A percentile compares a stretch with the other conserved stretches of the same genome.
Evolutionary conservation across 495 filamentous ascomycete genomes (phyloP).

Genomic region (Achaetomiella virescens): DNA sequence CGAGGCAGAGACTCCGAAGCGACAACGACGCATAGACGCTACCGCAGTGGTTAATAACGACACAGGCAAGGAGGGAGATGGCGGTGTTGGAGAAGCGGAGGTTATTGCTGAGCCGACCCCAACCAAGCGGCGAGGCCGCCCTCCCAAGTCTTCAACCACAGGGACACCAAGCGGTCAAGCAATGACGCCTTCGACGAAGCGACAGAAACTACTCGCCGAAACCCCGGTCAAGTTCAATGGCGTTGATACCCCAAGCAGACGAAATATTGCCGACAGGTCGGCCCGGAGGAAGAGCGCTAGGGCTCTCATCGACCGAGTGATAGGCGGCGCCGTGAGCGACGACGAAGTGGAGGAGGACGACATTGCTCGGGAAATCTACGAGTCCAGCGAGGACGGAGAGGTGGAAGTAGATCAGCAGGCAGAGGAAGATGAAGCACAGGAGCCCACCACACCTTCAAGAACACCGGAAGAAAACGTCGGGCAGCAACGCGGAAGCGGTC

Average conservation of each 20-base stretch:
- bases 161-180: constrained; percentile 13
- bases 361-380: constrained; percentile 66
- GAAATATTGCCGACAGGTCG: constrained; percentile 69
- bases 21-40: constrained; percentile 9
- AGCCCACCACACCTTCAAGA: constrained; percentile 50
- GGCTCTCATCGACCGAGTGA: constrained; percentile 59
- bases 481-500: constrained; percentile 53
- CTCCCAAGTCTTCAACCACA: constrained; percentile 16
- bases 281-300: constrained; percentile 81
- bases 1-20: constrained; percentile 20
- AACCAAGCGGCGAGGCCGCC: constrained; percentile 21
- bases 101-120: constrained; percentile 15
- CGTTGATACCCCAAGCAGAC: constrained; percentile 47
- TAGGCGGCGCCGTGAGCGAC: constrained; percentile 59
- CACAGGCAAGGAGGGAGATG: background rate
- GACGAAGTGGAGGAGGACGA: constrained; percentile 68
- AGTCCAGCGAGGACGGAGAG: constrained; percentile 47
- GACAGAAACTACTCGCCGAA: constrained; percentile 24
- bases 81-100: background rate
- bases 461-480: constrained; percentile 30
- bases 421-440: constrained; percentile 28
- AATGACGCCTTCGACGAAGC: constrained; percentile 27
- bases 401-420: constrained; percentile 39
- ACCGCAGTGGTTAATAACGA: background rate
- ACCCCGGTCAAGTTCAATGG: constrained; percentile 35